A percentile compares a stretch with the other conserved stretches of the same genome.
Conservation (phyloP, 78 protist species). For the Protostelium mycophagum region DNA sequence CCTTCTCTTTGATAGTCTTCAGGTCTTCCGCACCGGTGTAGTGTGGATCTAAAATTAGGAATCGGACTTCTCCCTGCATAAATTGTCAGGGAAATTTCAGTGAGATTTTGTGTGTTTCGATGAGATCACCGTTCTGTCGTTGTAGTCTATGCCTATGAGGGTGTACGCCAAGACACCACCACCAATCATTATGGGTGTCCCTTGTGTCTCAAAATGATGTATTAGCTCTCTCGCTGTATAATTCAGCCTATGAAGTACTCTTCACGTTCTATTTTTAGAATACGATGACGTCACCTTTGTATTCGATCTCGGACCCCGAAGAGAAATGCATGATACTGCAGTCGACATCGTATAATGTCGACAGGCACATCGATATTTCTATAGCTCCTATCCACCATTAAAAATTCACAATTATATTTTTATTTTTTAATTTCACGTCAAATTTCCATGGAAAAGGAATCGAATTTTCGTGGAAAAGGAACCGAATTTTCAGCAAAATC, state of each 20-base stretch:
- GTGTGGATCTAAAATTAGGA: conserved; percentile 85
- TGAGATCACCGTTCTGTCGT: conserved; percentile 30
- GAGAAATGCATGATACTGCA: conserved; percentile 46
- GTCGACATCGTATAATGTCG: conserved; percentile 15
- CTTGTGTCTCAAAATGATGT: conserved; percentile 68
- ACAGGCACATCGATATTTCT: not conserved
- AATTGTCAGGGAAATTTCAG: not conserved
- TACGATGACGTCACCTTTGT: conserved; percentile 25
- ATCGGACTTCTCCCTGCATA: conserved; percentile 36
- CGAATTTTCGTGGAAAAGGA: no score
- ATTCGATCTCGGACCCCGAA: conserved; percentile 27
- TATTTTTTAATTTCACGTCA: no score
- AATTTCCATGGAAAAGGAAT: no score
- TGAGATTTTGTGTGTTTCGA: no score
- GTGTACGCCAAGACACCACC: conserved; percentile 88
- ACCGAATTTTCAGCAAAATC: not conserved
- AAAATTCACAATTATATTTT: no score
- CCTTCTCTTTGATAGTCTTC: conserved; percentile 38
- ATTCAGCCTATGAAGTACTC: not conserved
- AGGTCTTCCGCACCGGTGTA: conserved; percentile 58
- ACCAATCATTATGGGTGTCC: conserved; percentile 83
- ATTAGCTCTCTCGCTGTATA: conserved; percentile 38
- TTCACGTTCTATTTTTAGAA: not conserved
- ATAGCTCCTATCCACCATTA: not conserved
- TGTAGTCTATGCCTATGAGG: conserved; percentile 67